Conservation (phyloP, 768 basidiomycete species). For the Astraeus odoratus region DNA sequence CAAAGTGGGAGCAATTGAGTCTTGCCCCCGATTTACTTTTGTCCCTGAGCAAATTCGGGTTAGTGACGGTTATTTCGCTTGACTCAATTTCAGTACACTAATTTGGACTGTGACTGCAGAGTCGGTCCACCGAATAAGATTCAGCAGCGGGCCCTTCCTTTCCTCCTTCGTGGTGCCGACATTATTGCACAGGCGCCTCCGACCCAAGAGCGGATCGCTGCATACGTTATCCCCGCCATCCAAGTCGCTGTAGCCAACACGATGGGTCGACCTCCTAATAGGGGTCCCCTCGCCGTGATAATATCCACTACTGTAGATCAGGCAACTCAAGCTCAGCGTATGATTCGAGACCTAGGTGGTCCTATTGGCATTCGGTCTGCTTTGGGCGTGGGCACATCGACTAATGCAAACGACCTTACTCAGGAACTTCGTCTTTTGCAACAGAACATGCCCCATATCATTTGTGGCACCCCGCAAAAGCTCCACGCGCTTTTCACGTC, state of each 20-base stretch:
- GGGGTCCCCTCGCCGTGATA: constrained; percentile 83
- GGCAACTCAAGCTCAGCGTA: constrained; percentile 92
- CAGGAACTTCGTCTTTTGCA: constrained; percentile 81
- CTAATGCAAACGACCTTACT: constrained; percentile 48
- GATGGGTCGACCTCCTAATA: constrained; percentile 46
- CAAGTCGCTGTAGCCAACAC: constrained; percentile 72
- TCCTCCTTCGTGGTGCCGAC: constrained; percentile 87
- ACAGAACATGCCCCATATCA: constrained; percentile 89
- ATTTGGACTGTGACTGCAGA: constrained; percentile 33
- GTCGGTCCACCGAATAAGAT: constrained; percentile 99
- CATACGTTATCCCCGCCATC: constrained; percentile 90
- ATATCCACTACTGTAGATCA: constrained; percentile 98
- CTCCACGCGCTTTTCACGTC: constrained; percentile 85
- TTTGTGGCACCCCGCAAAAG: constrained; percentile 97
- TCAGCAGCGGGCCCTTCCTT: constrained; percentile 93
- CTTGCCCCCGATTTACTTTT: constrained; percentile 82
- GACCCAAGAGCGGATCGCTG: constrained; percentile 96
- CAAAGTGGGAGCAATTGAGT: constrained; percentile 93
- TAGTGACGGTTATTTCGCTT: constrained; percentile 24
- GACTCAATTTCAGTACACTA: constrained; percentile 9
- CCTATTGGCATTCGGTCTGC: constrained; percentile 90
- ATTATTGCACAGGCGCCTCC: constrained; percentile 99
- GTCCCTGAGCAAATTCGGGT: constrained; percentile 93
- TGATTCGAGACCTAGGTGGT: constrained; percentile 91
- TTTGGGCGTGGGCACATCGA: constrained; percentile 76